Base-by-base conservation (phyloP, 2,329 filamentous ascomycete genomes). In the Teratosphaeria epicoccoides region DNA sequence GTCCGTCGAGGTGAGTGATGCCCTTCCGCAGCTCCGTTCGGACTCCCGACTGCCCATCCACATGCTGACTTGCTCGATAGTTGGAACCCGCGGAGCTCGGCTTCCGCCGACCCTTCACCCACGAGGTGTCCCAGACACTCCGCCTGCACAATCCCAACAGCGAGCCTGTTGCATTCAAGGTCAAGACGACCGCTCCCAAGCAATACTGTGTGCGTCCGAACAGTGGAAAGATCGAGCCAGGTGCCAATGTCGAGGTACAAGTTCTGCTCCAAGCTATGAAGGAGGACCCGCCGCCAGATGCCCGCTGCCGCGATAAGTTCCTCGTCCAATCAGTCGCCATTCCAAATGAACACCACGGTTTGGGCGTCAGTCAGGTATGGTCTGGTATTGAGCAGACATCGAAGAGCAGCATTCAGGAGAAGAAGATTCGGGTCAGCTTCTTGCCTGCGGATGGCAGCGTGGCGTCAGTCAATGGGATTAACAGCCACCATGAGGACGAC, bases 181-280 rank as follows among this genome's bases (percentile, higher is more conserved):
- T 98, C 72, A 98, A 98, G 83, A 98, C 93, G 47, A 98, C 93
- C 57, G 93, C 93, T 47, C 93, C 93, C 28, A 97, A 97, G 75
- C 93, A 97, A 77, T 98, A 98, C 75, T 97, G 93, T 70, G 91
- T 97, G 53, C 84, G 93, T 64, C 91, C 93, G 52, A 97, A 98
- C 76, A 95, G 90, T 49, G 93, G 93, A 64, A 87, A 90, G 69
- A 93, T 98, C 70, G 90, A 95, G 68, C 84, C 90, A 37, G 88
- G 89, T 61, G 81, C 86, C 70, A 80, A 87, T 70, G 90, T 98
- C 60, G 89, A 96, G 71, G 91, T 98, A 58, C 85, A 90, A 94
- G 93, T 98, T 53, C 83, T 97, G 33, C 82, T 98, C 43, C 93
- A 98, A 74, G 89, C 91, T 23, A 96, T 98, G 93, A 96, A 95